Percentiles rank a stretch among this genome's conserved stretches.
These are phyloP conservation scores for Monascus purpureus DNA, from an alignment of 495 filamentous ascomycete species.

Conservation along the genomic window DNA sequence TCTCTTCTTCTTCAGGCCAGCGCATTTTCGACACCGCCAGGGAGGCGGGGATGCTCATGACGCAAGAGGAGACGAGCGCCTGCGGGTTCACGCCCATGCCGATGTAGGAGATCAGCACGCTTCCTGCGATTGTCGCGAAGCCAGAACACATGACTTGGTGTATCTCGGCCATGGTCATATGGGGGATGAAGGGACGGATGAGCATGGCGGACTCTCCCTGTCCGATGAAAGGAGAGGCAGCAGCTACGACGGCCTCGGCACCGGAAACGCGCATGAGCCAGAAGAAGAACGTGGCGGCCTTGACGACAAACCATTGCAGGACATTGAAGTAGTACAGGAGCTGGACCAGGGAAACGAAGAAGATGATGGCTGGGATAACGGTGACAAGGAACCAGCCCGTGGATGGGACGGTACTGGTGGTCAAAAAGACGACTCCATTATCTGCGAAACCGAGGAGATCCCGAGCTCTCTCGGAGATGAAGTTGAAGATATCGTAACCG, in stretches of 20 bases:
- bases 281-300: conserved; percentile 84
- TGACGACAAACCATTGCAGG: conserved; percentile 76
- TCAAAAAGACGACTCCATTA: conserved; percentile 60
- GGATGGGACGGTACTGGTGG: conserved; percentile 27
- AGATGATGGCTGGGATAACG: conserved; percentile 75
- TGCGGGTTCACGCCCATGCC: conserved; percentile 66
- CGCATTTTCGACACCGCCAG: conserved; percentile 78
- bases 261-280: conserved; percentile 84
- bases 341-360: conserved; percentile 81
- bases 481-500: conserved; percentile 76
- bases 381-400: conserved; percentile 51
- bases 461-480: conserved; percentile 58
- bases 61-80: conserved; percentile 72
- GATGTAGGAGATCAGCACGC: conserved; percentile 70
- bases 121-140: conserved; percentile 55
- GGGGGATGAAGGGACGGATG: conserved; percentile 70
- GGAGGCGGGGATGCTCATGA: conserved; percentile 87
- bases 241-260: conserved; percentile 80
- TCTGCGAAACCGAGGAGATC: conserved; percentile 56
- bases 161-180: conserved; percentile 71
- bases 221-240: conserved; percentile 88
- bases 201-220: conserved; percentile 90
- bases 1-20: conserved; percentile 76
- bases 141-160: conserved; percentile 83
- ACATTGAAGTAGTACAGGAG: conserved; percentile 63